A percentile compares a stretch with the other conserved stretches of the same genome.
These are phyloP conservation scores for Capsicum baccatum DNA, from an alignment of 257 asterid species.

Conservation along the genomic window DNA sequence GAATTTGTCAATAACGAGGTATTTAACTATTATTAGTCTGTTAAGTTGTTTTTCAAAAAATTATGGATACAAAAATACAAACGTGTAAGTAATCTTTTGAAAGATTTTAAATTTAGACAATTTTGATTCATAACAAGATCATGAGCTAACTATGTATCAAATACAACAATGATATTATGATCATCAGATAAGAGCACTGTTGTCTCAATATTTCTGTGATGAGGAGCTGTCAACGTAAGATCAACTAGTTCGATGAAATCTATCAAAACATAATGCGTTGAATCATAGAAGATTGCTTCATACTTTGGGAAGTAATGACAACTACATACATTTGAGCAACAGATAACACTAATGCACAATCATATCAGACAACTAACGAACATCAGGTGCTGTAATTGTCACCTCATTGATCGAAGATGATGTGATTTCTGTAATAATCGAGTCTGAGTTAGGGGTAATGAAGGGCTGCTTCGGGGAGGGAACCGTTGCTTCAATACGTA, in stretches of 20 bases:
- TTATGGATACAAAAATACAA: background rate
- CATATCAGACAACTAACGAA: background rate
- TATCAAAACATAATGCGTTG: background rate
- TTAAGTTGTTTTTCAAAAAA: background rate
- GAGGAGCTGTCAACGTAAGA: background rate
- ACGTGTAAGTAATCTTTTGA: background rate
- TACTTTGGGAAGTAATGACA: background rate
- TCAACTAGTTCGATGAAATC: background rate
- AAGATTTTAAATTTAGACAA: background rate
- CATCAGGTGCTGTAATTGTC: constrained; percentile 31
- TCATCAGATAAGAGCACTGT: background rate
- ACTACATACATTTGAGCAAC: background rate
- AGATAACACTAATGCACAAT: background rate
- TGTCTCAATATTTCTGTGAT: background rate
- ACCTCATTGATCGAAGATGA: constrained; percentile 30
- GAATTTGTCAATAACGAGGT: background rate
- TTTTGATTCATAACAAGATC: background rate
- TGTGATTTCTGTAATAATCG: background rate
- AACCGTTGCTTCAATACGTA: constrained; percentile 31
- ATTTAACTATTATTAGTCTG: background rate
- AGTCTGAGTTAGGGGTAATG: constrained; percentile 21
- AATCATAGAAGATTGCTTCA: background rate
- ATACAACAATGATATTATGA: background rate
- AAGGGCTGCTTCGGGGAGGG: constrained; percentile 41
- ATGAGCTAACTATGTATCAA: background rate